Evolutionary conservation across 208 protist species (phyloP).

Genomic region (Angomonas ambiguus): DNA sequence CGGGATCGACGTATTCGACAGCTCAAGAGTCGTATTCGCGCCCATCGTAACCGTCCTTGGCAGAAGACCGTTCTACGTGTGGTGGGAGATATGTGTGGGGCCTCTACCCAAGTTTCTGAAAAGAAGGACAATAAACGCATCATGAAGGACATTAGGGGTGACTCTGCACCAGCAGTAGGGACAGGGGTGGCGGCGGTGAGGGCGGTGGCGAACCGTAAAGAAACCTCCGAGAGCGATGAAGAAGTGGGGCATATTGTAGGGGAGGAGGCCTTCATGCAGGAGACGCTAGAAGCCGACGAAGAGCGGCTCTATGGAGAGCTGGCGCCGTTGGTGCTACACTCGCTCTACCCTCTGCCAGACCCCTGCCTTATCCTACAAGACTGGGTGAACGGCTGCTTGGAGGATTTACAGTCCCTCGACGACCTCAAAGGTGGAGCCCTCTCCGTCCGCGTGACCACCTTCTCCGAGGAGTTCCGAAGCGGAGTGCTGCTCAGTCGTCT

Average conservation of each 20-base stretch:
- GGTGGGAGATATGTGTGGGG: constrained; percentile 62
- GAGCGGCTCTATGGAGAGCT: constrained; percentile 77
- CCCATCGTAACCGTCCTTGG: constrained; percentile 76
- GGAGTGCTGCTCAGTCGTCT: constrained; percentile 79
- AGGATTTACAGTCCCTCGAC: constrained; percentile 78
- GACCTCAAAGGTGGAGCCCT: constrained; percentile 71
- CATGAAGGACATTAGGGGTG: background rate
- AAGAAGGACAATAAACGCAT: constrained; percentile 44
- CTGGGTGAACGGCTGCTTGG: constrained; percentile 84
- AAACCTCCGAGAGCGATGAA: background rate
- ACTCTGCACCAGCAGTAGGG: background rate
- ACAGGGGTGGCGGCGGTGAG: background rate
- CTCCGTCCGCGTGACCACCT: constrained; percentile 56
- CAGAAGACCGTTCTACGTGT: constrained; percentile 68
- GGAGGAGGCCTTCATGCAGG: constrained; percentile 3
- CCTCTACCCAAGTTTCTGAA: constrained; percentile 59
- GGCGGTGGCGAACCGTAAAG: background rate
- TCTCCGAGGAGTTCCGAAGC: constrained; percentile 79
- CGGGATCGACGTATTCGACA: constrained; percentile 49
- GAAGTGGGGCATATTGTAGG: background rate
- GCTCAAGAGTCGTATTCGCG: constrained; percentile 77
- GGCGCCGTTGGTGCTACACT: constrained; percentile 73
- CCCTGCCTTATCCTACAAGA: constrained; percentile 75
- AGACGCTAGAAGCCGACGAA: constrained; percentile 33
- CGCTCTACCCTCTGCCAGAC: constrained; percentile 60